phyloP scores from a whole-genome alignment of 306 rosid species.

The Castanospermum australe region DNA sequence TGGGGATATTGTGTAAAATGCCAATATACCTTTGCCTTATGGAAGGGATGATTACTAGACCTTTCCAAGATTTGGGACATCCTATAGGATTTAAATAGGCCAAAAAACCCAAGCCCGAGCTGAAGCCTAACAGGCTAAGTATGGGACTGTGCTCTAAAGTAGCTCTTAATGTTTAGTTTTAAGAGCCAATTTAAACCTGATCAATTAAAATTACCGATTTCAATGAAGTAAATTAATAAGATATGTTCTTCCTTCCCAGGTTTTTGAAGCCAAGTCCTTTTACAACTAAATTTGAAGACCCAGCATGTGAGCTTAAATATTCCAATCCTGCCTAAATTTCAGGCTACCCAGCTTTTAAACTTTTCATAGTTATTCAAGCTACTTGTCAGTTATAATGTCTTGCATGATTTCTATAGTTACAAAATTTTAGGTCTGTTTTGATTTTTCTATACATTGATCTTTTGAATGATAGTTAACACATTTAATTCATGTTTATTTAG shows the following conservation, averaged over 20 bases:
- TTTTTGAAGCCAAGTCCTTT: neutral
- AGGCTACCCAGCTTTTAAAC: neutral
- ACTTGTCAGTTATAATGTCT: neutral
- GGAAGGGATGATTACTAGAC: neutral
- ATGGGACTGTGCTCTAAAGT: neutral
- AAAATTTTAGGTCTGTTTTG: neutral
- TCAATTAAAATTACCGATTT: neutral
- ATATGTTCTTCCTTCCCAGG: neutral
- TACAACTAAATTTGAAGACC: neutral
- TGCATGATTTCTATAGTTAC: neutral
- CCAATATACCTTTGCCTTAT: neutral
- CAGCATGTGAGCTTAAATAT: neutral
- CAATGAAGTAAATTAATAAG: neutral
- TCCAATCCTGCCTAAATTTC: neutral
- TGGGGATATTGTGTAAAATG: slow-evolving; percentile 12
- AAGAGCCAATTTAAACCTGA: neutral
- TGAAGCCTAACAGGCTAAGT: slow-evolving; percentile 7
- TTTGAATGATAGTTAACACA: neutral
- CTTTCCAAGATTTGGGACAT: slow-evolving; percentile 1
- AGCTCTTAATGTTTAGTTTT: neutral
- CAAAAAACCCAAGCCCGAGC: slow-evolving; percentile 11
- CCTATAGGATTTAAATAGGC: neutral
- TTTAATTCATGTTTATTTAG: neutral
- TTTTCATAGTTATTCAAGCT: neutral
- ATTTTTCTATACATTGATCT: neutral